phyloP scores from a whole-genome alignment of 176 grass and related monocot genomes.

The Triticum monococcum region DNA sequence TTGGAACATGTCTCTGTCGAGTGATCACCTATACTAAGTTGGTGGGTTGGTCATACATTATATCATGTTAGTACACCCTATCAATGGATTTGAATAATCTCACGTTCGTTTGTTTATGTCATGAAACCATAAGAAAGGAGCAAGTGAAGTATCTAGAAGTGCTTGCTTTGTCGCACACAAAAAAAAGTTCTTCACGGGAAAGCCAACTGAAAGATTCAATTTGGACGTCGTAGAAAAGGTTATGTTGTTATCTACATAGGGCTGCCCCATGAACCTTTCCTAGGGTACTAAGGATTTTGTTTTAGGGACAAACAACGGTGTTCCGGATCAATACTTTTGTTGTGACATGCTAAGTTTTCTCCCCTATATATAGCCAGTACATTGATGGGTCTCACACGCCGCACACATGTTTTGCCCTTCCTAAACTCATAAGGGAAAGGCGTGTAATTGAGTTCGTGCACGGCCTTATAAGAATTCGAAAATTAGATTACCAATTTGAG shows the following conservation, averaged over 20 bases:
- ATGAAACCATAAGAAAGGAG: neutral
- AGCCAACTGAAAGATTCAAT: neutral
- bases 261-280: no score
- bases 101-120: neutral
- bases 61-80: neutral
- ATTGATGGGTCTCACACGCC: neutral
- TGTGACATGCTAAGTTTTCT: neutral
- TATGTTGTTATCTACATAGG: neutral
- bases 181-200: neutral
- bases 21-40: neutral
- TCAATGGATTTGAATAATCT: neutral
- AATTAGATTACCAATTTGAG: no score
- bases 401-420: no score
- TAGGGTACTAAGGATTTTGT: neutral
- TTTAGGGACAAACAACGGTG: neutral
- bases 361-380: neutral
- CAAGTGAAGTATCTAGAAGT: neutral
- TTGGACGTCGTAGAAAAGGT: neutral
- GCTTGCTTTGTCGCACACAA: neutral
- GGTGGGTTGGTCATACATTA: neutral
- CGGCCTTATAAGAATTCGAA: no score
- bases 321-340: neutral
- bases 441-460: no score
- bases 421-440: no score
- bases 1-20: neutral